Conservation (phyloP, 352 stramenopile species). For the Pythium aristosporum region DNA sequence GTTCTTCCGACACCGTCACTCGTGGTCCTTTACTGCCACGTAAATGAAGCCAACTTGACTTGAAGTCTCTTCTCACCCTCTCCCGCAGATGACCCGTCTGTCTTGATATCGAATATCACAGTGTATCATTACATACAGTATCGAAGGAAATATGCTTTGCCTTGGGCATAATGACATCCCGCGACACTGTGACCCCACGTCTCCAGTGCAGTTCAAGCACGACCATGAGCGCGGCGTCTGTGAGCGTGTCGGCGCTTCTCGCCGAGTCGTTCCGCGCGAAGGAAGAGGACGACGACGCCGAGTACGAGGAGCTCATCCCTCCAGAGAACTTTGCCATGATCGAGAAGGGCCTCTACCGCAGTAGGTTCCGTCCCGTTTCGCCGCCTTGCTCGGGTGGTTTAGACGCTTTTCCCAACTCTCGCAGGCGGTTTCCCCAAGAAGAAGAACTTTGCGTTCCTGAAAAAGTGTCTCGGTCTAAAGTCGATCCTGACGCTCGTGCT, state of each 20-base stretch:
- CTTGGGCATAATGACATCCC: background rate
- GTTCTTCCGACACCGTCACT: no score
- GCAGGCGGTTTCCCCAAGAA: conserved; percentile 85
- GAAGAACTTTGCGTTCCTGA: conserved; percentile 87
- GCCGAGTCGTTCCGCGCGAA: conserved; percentile 24
- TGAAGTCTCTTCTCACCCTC: no score
- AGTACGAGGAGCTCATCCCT: conserved; percentile 84
- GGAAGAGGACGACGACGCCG: conserved; percentile 62
- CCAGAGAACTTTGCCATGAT: conserved; percentile 90
- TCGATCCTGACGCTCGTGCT: conserved; percentile 86
- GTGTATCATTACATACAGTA: background rate
- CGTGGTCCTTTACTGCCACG: no score
- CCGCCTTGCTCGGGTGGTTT: background rate
- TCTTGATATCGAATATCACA: background rate
- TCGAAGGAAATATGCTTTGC: background rate
- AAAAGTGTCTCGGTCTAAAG: conserved; percentile 69
- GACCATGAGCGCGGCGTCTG: conserved; percentile 12
- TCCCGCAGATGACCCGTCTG: no score
- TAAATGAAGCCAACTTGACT: no score
- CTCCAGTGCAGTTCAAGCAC: background rate
- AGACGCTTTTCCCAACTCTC: background rate
- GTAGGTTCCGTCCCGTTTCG: conserved; percentile 28
- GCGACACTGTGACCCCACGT: background rate
- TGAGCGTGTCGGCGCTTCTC: conserved; percentile 9
- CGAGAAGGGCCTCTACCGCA: conserved; percentile 83